Base-by-base conservation (phyloP, 2,329 filamentous ascomycete species). In the Trichoderma gracile region DNA sequence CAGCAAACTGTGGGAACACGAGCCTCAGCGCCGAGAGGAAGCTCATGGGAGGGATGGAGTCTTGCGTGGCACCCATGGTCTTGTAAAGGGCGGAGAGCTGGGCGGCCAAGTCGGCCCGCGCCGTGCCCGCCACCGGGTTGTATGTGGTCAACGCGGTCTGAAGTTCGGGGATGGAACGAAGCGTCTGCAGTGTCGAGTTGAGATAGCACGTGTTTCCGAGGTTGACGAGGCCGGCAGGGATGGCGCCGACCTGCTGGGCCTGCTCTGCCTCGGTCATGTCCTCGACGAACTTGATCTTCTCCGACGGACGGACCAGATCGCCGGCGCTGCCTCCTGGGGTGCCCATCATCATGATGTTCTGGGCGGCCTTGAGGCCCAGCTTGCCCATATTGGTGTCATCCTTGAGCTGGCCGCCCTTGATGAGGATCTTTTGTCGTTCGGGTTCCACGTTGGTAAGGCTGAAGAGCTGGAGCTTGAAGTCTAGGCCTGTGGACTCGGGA, bases 151-250 rank as follows among this genome's bases (percentile, higher is more conserved):
- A 83, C 70, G 92, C 86, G 42, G 91, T 83, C 73, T 97, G 92
- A 42, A 99, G 86, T 79, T 99, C 95, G 9, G 95, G 95, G 66
- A 99, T 92, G 60, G 89, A 85, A 67, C 91, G 88, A 69, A 99
- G 81, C 4, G 92, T 90, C 77, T 99, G 96, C n/a, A 99, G 83
- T 0, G 94, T 97, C 56, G 95, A 95, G 82, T 99, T 99, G 73
- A 98, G 88, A 76, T 99, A 99, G 81, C 95, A 99, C 4, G 96
- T 99, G 78, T 99, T 99, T 71, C 96, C 95, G 67, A 97, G 81
- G 74, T 99, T 99, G 75, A 90, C 85, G 67, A 99, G 81, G 53
- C 95, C 95, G 64, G 93, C 90, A 1, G 96, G 95, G 52, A 85
- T 94, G 54, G 93, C 93, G 65, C 92, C 93, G 66, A 89, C 89